Evolutionary conservation across 2,329 filamentous ascomycete species (phyloP).

Genomic region (Epichloe sp.): DNA sequence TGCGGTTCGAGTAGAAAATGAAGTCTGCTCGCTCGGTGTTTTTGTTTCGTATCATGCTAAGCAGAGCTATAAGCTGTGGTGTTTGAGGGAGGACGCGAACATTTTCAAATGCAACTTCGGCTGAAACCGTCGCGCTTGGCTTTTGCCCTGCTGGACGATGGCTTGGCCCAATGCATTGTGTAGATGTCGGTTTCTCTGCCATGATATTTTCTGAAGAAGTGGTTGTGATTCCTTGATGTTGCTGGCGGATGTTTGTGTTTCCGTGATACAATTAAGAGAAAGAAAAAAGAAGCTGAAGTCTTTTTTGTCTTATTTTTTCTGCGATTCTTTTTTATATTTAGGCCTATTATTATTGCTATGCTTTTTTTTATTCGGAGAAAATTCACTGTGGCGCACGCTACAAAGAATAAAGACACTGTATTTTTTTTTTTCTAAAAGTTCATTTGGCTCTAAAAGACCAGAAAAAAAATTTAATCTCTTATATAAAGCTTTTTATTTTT

Average conservation of each 20-base stretch:
- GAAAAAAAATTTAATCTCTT: too few species aligned
- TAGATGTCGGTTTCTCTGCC: slow-evolving; percentile 16
- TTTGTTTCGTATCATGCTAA: slow-evolving; percentile 88
- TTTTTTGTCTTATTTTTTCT: too few species aligned
- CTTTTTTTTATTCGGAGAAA: too few species aligned
- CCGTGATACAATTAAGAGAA: too few species aligned
- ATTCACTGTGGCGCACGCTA: too few species aligned
- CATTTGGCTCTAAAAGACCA: too few species aligned
- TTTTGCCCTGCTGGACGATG: slow-evolving; percentile 68
- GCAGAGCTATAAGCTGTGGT: slow-evolving; percentile 87
- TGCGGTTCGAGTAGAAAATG: slow-evolving; percentile 97
- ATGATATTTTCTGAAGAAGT: not conserved
- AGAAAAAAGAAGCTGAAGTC: too few species aligned
- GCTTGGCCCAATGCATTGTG: slow-evolving; percentile 63
- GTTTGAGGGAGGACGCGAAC: slow-evolving; percentile 87
- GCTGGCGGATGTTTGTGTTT: not conserved
- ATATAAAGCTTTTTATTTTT: too few species aligned
- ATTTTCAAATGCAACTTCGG: slow-evolving; percentile 66
- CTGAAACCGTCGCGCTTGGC: slow-evolving; percentile 80
- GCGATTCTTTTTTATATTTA: too few species aligned
- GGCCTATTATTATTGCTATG: too few species aligned
- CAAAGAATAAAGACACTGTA: too few species aligned
- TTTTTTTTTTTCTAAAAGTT: too few species aligned
- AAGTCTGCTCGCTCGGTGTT: slow-evolving; percentile 87
- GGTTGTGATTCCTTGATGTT: not conserved